Conservation (phyloP, 2,329 filamentous ascomycete genomes). For the Xenoacremonium recifei region DNA sequence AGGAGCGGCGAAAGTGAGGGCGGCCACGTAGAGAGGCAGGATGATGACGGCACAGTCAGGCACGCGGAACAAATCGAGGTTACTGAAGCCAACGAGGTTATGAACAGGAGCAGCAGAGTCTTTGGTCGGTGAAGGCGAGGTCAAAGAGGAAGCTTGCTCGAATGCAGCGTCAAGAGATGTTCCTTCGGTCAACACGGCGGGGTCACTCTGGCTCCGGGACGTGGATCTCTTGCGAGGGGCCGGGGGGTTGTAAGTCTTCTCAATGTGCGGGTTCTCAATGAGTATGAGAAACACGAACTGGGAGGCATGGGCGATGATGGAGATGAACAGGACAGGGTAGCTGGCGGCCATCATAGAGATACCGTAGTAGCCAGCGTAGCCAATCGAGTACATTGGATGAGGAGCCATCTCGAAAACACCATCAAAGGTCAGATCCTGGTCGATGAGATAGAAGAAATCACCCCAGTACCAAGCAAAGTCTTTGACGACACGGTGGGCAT, state of each 20-base stretch:
- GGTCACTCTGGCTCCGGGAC: slow-evolving; percentile 31
- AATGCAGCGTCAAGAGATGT: slow-evolving; percentile 19
- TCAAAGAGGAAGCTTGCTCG: slow-evolving; percentile 19
- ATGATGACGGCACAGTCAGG: slow-evolving; percentile 81
- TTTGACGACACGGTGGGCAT: slow-evolving; percentile 96
- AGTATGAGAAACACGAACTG: slow-evolving; percentile 90
- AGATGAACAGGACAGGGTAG: slow-evolving; percentile 96
- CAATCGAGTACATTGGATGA: slow-evolving; percentile 98
- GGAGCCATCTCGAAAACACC: slow-evolving; percentile 99
- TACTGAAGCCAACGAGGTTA: slow-evolving; percentile 77
- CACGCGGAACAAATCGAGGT: slow-evolving; percentile 84
- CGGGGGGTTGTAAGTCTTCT: slow-evolving; percentile 94
- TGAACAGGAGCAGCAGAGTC: slow-evolving; percentile 67
- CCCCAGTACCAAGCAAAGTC: slow-evolving; percentile 99
- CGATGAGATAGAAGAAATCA: slow-evolving; percentile 98
- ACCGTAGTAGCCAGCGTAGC: slow-evolving; percentile 96
- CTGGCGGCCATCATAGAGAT: slow-evolving; percentile 98
- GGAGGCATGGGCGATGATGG: slow-evolving; percentile 87
- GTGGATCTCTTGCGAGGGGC: slow-evolving; percentile 62
- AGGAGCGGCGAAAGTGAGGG: slow-evolving; percentile 73
- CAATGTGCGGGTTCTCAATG: slow-evolving; percentile 96
- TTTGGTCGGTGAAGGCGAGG: slow-evolving; percentile 21
- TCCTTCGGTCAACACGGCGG: slow-evolving; percentile 24
- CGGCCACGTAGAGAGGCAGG: slow-evolving; percentile 71
- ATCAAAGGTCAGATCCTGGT: slow-evolving; percentile 96